These are phyloP conservation scores for Truncatella angustata DNA, from an alignment of 2,329 filamentous ascomycete species.

Conservation along the genomic window DNA sequence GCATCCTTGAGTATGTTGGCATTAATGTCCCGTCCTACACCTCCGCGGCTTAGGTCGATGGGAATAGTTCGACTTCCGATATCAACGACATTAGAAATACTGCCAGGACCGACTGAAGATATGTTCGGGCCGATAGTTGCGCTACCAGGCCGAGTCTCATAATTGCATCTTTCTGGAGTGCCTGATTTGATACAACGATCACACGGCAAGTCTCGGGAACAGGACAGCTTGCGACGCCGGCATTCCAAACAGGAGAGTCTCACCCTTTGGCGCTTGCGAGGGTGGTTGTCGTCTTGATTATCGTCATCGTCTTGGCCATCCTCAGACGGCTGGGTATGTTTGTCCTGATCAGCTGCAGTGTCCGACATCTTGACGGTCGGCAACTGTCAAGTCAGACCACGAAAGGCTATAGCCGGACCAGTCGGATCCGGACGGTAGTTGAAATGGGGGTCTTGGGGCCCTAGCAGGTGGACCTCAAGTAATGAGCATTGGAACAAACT, in stretches of 20 bases:
- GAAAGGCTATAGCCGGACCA: background rate
- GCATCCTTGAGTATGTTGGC: slow-evolving; percentile 35
- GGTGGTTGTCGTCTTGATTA: slow-evolving; percentile 26
- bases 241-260: slow-evolving; percentile 60
- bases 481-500: background rate
- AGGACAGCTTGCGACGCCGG: slow-evolving; percentile 59
- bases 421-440: background rate
- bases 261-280: slow-evolving; percentile 58
- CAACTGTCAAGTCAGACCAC: slow-evolving; percentile 9
- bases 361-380: slow-evolving; percentile 5
- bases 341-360: slow-evolving; percentile 3
- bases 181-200: slow-evolving; percentile 62
- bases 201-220: slow-evolving; percentile 60
- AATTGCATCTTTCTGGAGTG: slow-evolving; percentile 42
- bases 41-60: slow-evolving; percentile 29
- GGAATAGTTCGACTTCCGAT: background rate
- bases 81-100: background rate
- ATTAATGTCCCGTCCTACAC: slow-evolving; percentile 36
- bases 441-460: background rate
- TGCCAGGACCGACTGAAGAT: background rate
- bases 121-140: slow-evolving; percentile 11
- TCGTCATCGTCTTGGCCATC: slow-evolving; percentile 25
- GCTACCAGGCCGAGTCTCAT: slow-evolving; percentile 44
- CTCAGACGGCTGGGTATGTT: slow-evolving; percentile 8
- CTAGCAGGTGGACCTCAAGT: background rate